These are phyloP conservation scores for Calonectria pseudoreteaudii DNA, from an alignment of 2,329 filamentous ascomycete genomes.

Conservation along the genomic window DNA sequence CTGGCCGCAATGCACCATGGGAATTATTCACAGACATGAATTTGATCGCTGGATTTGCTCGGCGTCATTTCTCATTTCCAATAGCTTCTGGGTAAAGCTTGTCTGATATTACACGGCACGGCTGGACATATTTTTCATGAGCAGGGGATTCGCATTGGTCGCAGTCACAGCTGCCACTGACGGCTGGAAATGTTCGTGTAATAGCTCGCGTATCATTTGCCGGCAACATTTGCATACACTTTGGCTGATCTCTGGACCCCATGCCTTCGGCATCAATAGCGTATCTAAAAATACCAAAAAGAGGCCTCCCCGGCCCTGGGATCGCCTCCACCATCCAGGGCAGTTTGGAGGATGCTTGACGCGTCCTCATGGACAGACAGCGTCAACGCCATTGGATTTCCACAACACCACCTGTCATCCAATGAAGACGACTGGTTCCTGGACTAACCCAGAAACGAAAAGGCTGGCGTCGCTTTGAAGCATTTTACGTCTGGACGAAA, in stretches of 20 bases:
- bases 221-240: not conserved
- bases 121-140: not conserved
- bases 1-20: not conserved
- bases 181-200: not conserved
- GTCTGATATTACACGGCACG: not conserved
- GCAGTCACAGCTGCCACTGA: too few species aligned
- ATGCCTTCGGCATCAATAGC: not conserved
- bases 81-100: not conserved
- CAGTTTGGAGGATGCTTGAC: not conserved
- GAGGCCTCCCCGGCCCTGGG: not conserved
- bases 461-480: constrained; percentile 7
- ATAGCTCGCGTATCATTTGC: not conserved
- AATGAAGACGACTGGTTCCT: not conserved
- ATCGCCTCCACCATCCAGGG: not conserved
- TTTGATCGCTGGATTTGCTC: not conserved
- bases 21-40: not conserved
- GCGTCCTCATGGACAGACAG: not conserved
- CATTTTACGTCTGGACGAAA: constrained; percentile 12
- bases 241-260: not conserved
- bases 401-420: not conserved
- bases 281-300: not conserved
- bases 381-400: not conserved
- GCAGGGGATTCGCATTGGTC: not conserved
- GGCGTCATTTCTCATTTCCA: not conserved
- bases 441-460: not conserved